Percentiles rank a stretch among this genome's conserved stretches.
Conservation (phyloP, 176 grass and related monocot genomes). For the Lolium multiflorum region DNA sequence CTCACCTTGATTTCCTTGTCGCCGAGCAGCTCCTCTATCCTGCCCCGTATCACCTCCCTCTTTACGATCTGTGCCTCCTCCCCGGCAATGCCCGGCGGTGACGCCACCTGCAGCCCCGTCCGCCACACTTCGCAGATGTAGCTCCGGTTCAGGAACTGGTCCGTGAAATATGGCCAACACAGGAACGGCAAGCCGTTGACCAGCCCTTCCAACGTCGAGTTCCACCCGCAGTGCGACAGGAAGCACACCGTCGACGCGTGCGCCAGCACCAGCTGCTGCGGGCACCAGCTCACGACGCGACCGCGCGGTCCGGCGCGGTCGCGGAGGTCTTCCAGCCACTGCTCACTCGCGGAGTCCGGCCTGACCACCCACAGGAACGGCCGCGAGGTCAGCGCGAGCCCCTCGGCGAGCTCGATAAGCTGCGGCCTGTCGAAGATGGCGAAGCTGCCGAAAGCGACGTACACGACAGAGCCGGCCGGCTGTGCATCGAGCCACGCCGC, state of each 20-base stretch:
- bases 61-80: constrained; percentile 32
- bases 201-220: constrained; percentile 58
- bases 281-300: constrained; percentile 65
- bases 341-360: constrained; percentile 38
- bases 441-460: constrained; percentile 77
- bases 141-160: constrained; percentile 61
- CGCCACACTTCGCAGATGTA: constrained; percentile 74
- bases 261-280: constrained; percentile 66
- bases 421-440: constrained; percentile 50
- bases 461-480: constrained; percentile 60
- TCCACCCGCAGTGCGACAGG: constrained; percentile 68
- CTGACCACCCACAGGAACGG: constrained; percentile 73
- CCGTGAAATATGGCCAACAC: constrained; percentile 65
- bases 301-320: constrained; percentile 44
- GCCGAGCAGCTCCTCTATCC: constrained; percentile 50
- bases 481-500: constrained; percentile 58
- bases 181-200: constrained; percentile 53
- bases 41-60: constrained; percentile 47
- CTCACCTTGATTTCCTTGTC: constrained; percentile 35
- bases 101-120: constrained; percentile 50
- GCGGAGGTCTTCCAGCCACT: constrained; percentile 25
- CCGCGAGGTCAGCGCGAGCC: constrained; percentile 50
- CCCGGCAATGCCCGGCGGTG: neutral
- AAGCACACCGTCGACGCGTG: constrained; percentile 44
- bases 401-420: constrained; percentile 70